Evolutionary conservation across 768 basidiomycete genomes (phyloP), one percentile per base, ranked within the genome.

Genomic region (Pleurotus platypus): DNA sequence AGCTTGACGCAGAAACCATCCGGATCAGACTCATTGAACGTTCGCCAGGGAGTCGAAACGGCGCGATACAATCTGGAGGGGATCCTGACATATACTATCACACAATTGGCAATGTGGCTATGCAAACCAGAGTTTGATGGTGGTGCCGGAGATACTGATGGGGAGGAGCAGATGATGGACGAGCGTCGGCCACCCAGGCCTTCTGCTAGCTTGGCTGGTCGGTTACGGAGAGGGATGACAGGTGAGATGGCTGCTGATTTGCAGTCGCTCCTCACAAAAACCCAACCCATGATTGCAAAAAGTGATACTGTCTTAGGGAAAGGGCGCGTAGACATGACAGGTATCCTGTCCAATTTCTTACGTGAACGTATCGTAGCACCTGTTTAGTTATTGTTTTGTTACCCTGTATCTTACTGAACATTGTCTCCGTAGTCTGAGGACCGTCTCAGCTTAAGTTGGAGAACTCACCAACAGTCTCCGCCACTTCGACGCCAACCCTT

Each of bases 81-180:
- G 4, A 76, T 88, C 20, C 70, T 89, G 2, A 72, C 89, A 11
- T 93, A 91, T 62, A 79, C 85, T 1, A 80, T 84, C 40, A 90
- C 89, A 5, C 91, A 93, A 64, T 81, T 93, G 35, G 86, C 82
- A 5, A 82, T 89, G 80, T 90, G 88, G 85, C 74, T 90, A 8
- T 81, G 82, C 40, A 89, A 86, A 63, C 86, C 87, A 5, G 89
- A 90, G 55, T 79, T 84, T 61, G 87, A 88, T 48, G 64, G 68
- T 1, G 64, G 66, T 3, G 55, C 69, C 15, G 63, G 69, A 37
- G 84, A 85, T 5, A 66, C 67, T 0, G 80, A 78, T 42, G 51
- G 51, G 37, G 83, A 84, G 37, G 57, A 55, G 22, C 64, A 66
- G 51, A 60, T 69, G 24, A 73, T 77, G 71, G 77, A 78, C 24